Evolutionary conservation across 345 rosid species (phyloP).

Genomic region (Gossypium turneri): DNA sequence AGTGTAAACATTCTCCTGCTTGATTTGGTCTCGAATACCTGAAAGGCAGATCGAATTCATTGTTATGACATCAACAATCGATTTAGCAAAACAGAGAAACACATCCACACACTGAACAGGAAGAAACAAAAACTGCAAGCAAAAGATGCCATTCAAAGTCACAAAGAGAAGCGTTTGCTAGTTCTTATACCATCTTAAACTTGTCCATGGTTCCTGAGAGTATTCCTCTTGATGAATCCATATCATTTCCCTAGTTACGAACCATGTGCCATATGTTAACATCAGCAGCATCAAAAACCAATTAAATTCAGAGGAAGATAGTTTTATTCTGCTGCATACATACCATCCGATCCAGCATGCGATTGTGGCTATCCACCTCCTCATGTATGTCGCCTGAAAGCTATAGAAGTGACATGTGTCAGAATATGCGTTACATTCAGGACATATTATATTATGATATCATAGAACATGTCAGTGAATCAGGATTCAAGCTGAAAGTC

Average conservation of each 20-base stretch:
- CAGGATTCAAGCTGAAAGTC: not conserved
- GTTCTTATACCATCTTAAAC: conserved; percentile 64
- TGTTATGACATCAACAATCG: not conserved
- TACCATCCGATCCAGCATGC: conserved; percentile 86
- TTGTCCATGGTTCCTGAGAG: conserved; percentile 96
- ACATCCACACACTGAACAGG: not conserved
- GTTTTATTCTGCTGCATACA: not conserved
- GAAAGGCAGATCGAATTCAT: conserved; percentile 11
- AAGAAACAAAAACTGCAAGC: not conserved
- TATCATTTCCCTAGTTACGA: conserved; percentile 69
- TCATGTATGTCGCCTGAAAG: conserved; percentile 85
- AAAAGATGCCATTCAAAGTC: not conserved
- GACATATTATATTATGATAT: not conserved
- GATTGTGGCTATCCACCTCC: conserved; percentile 85
- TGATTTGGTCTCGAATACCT: conserved; percentile 94
- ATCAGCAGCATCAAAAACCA: conserved; percentile 13
- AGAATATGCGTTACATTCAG: conserved; percentile 9
- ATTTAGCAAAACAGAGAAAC: not conserved
- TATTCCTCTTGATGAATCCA: conserved; percentile 89
- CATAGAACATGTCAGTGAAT: not conserved
- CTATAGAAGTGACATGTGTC: conserved; percentile 32
- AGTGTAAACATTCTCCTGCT: conserved; percentile 84
- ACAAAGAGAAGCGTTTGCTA: not conserved
- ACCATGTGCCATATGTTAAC: conserved; percentile 17
- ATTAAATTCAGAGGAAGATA: not conserved